Percentiles rank a stretch among this genome's conserved stretches.
Conservation (phyloP, 2,329 filamentous ascomycete genomes). For the Thelonectria rubi region DNA sequence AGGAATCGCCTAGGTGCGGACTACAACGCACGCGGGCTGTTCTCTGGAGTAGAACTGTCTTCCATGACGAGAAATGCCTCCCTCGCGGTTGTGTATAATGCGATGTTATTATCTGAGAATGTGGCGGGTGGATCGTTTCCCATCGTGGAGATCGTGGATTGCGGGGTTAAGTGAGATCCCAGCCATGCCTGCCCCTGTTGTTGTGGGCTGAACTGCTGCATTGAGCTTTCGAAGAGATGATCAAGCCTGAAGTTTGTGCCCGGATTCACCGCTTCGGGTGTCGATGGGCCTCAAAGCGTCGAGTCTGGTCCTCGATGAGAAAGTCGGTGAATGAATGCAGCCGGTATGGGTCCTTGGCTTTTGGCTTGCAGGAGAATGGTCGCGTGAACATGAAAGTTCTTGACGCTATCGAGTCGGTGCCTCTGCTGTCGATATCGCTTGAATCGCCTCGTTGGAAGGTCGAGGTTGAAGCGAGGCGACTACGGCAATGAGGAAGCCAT, state of each 20-base stretch:
- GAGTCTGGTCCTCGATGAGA: conserved; percentile 13
- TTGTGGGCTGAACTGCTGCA: conserved; percentile 33
- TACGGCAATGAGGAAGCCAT: not conserved
- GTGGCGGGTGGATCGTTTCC: conserved; percentile 31
- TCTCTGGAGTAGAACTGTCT: not conserved
- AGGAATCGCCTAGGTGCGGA: not conserved
- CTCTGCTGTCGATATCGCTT: not conserved
- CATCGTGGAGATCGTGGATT: conserved; percentile 30
- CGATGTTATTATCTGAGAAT: conserved; percentile 3
- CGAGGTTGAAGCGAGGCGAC: not conserved
- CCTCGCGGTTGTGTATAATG: not conserved
- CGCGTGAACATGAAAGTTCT: conserved; percentile 22
- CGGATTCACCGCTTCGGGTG: conserved; percentile 28
- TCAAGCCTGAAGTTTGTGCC: conserved; percentile 11
- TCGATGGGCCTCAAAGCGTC: conserved; percentile 8
- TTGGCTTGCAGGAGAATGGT: conserved; percentile 23
- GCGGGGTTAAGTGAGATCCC: conserved; percentile 38
- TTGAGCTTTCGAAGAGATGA: conserved; percentile 18
- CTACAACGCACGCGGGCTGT: not conserved
- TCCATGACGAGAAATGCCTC: not conserved
- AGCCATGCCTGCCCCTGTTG: conserved; percentile 33
- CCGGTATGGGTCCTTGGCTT: conserved; percentile 25
- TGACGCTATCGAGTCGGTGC: conserved; percentile 8
- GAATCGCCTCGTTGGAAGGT: too few species aligned
- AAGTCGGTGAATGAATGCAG: conserved; percentile 36